These are phyloP conservation scores for Colletotrichum sp. DNA, from an alignment of 2,329 filamentous ascomycete genomes.

Conservation along the genomic window DNA sequence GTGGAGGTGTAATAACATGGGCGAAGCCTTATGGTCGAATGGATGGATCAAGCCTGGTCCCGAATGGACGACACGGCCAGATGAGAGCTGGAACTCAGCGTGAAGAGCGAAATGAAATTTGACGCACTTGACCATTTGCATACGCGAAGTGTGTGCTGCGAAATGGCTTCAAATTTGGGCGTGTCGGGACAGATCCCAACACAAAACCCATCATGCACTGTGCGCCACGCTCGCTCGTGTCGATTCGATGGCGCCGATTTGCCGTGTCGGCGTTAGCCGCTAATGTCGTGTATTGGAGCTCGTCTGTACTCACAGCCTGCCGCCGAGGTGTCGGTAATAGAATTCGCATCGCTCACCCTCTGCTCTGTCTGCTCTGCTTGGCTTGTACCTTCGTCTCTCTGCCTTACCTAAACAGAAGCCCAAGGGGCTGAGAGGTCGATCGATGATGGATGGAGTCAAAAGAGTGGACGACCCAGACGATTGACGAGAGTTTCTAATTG, in stretches of 20 bases:
- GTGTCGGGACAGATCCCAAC: not conserved
- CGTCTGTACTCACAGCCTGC: not conserved
- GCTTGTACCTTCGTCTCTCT: not conserved
- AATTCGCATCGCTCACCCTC: not conserved
- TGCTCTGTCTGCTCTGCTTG: not conserved
- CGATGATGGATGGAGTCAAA: not conserved
- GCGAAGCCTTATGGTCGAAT: not conserved
- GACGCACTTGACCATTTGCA: not conserved
- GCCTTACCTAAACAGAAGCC: not conserved
- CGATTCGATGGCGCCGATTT: not conserved
- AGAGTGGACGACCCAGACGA: not conserved
- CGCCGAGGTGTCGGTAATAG: not conserved
- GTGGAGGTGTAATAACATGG: slow-evolving; percentile 11
- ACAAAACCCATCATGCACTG: not conserved
- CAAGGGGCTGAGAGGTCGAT: not conserved
- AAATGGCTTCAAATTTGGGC: not conserved
- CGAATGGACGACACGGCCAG: not conserved
- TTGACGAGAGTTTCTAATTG: slow-evolving; percentile 3
- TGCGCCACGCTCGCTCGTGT: not conserved
- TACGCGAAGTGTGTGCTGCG: not conserved
- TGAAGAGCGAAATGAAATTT: slow-evolving; percentile 10
- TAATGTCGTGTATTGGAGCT: not conserved
- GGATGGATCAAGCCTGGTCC: not conserved
- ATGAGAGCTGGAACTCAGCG: not conserved
- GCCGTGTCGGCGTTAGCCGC: not conserved